A percentile compares a stretch with the other conserved stretches of the same genome.
Evolutionary conservation across 2,329 filamentous ascomycete genomes (phyloP).

Genomic region (Fusarium sublunatum): DNA sequence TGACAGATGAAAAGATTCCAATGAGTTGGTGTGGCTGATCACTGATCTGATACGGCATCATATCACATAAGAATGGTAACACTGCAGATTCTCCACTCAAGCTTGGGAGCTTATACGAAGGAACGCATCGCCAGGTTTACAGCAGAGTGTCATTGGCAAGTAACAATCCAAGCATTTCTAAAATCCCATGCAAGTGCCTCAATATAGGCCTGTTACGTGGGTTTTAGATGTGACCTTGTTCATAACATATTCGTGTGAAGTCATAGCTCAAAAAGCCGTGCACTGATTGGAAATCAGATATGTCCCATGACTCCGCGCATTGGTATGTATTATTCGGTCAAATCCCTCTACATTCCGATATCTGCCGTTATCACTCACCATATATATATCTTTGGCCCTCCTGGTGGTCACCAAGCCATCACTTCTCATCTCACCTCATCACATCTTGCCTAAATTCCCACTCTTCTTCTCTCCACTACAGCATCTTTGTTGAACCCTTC

Average conservation of each 20-base stretch:
- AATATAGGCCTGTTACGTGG: neutral
- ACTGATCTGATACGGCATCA: neutral
- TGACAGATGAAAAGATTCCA: neutral
- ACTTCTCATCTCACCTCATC: neutral
- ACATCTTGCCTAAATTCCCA: neutral
- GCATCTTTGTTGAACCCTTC: neutral
- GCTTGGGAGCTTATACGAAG: neutral
- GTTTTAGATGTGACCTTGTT: neutral
- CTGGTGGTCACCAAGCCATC: neutral
- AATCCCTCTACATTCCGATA: neutral
- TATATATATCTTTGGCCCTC: constrained; percentile 1
- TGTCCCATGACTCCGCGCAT: constrained; percentile 9
- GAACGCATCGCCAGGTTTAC: neutral
- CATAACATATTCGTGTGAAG: constrained; percentile 3
- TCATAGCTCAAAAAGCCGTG: neutral
- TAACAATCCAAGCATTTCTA: constrained; percentile 12
- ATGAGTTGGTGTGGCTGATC: neutral
- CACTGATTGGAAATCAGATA: constrained; percentile 22
- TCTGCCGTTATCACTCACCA: neutral
- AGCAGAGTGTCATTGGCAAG: neutral
- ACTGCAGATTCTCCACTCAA: neutral
- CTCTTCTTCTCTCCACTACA: neutral
- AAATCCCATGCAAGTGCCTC: neutral
- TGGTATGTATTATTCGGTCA: neutral
- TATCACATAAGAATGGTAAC: neutral